phyloP scores from a whole-genome alignment of 108 stramenopile genomes.

The Epipyxis sp. region DNA sequence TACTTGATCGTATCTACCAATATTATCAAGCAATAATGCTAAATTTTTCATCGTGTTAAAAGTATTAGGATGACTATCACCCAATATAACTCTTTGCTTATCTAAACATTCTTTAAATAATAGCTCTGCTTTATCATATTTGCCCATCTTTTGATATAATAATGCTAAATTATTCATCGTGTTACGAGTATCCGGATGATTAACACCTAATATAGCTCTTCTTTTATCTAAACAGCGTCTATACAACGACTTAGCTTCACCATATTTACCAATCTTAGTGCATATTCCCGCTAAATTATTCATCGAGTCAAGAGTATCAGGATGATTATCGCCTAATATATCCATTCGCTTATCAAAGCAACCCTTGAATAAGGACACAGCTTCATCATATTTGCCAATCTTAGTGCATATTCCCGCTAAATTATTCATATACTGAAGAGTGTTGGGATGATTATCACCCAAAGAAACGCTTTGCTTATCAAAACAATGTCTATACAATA shows the following conservation, averaged over 20 bases:
- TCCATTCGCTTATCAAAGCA: slow-evolving; percentile 9
- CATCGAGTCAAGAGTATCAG: neutral
- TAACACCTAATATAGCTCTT: neutral
- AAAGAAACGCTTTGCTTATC: neutral
- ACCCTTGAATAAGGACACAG: neutral
- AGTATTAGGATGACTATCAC: neutral
- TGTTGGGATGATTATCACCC: neutral
- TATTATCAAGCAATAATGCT: neutral
- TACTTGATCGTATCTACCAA: neutral
- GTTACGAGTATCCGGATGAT: neutral
- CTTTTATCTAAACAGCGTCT: neutral
- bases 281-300: slow-evolving; percentile 22
- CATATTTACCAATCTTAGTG: neutral
- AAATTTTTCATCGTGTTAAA: neutral
- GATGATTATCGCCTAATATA: slow-evolving; percentile 22
- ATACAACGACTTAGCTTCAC: slow-evolving; percentile 3
- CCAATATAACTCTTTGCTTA: neutral
- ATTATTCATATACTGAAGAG: neutral
- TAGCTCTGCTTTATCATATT: neutral
- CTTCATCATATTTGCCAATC: neutral
- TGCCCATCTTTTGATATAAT: neutral
- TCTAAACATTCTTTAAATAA: neutral
- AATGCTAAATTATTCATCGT: slow-evolving; percentile 1
- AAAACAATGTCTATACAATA: neutral
- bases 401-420: neutral